phyloP scores from a whole-genome alignment of 495 filamentous ascomycete genomes.

The Tuber umbilicatum region DNA sequence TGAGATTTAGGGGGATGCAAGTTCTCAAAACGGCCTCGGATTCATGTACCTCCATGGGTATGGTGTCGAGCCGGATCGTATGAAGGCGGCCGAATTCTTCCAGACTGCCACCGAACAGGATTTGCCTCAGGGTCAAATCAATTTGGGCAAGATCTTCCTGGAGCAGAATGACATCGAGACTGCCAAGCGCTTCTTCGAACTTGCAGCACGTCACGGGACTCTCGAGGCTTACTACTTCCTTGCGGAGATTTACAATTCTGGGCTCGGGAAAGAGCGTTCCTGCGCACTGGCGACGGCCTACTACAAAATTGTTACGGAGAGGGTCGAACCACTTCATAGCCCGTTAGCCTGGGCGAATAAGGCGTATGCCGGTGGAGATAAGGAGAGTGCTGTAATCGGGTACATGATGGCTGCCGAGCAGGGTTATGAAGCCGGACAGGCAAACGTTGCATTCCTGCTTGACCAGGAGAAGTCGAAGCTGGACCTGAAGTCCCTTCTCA shows the following conservation, averaged over 20 bases:
- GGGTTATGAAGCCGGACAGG: slow-evolving; percentile 86
- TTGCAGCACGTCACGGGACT: slow-evolving; percentile 79
- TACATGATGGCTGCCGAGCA: slow-evolving; percentile 94
- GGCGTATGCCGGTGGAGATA: slow-evolving; percentile 76
- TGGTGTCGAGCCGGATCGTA: slow-evolving; percentile 65
- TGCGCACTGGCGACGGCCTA: slow-evolving; percentile 76
- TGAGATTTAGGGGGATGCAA: slow-evolving; percentile 57
- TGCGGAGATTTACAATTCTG: slow-evolving; percentile 78
- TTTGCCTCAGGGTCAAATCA: slow-evolving; percentile 71
- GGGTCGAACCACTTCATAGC: slow-evolving; percentile 74
- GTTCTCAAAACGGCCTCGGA: slow-evolving; percentile 80
- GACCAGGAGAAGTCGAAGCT: slow-evolving; percentile 69
- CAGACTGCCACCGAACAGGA: slow-evolving; percentile 79
- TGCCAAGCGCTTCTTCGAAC: slow-evolving; percentile 81
- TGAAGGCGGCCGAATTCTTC: slow-evolving; percentile 72
- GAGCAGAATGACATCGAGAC: slow-evolving; percentile 72
- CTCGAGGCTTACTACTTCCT: slow-evolving; percentile 95
- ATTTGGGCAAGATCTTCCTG: slow-evolving; percentile 76
- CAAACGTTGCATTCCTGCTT: slow-evolving; percentile 87
- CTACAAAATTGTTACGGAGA: slow-evolving; percentile 93
- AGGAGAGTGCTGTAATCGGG: slow-evolving; percentile 73
- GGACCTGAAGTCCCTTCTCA: slow-evolving; percentile 45
- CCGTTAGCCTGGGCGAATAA: slow-evolving; percentile 79
- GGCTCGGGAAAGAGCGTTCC: slow-evolving; percentile 69
- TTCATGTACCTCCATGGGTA: slow-evolving; percentile 82